Percentiles rank a stretch among this genome's conserved stretches.
phyloP scores from a whole-genome alignment of 345 rosid species.

The Brassica rapa region DNA sequence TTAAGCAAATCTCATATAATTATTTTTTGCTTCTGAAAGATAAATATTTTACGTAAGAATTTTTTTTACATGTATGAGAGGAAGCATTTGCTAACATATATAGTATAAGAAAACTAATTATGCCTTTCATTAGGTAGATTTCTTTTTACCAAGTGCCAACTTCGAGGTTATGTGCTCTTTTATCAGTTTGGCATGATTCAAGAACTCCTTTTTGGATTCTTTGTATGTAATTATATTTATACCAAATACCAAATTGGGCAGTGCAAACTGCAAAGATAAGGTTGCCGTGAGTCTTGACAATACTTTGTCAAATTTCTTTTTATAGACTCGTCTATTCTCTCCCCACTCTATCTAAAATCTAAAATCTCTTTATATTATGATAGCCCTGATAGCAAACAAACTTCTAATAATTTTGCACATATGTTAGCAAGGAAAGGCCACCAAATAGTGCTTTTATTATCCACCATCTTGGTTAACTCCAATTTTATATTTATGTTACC shows the following conservation, averaged over 20 bases:
- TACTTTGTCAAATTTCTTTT: background rate
- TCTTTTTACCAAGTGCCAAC: slow-evolving; percentile 22
- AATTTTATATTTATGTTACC: background rate
- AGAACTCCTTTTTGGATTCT: slow-evolving; percentile 30
- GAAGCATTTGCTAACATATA: slow-evolving; percentile 1
- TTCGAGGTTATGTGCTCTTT: slow-evolving; percentile 25
- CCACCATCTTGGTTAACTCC: background rate
- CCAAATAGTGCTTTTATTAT: background rate
- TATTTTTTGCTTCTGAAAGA: no score
- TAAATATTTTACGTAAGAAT: no score
- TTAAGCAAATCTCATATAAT: no score
- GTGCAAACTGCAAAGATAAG: slow-evolving; percentile 32
- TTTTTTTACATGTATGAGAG: no score
- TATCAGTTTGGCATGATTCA: slow-evolving; percentile 30
- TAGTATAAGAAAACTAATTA: background rate
- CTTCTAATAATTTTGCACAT: background rate
- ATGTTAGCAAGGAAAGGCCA: background rate
- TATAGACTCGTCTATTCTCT: slow-evolving; percentile 21
- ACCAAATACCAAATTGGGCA: slow-evolving; percentile 1
- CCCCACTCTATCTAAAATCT: background rate
- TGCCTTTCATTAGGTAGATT: background rate
- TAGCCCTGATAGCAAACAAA: background rate
- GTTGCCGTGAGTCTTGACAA: slow-evolving; percentile 22
- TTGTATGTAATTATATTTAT: background rate
- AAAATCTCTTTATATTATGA: background rate